phyloP scores from a whole-genome alignment of 1,284 basidiomycete species.

The Puccinia coronata region DNA sequence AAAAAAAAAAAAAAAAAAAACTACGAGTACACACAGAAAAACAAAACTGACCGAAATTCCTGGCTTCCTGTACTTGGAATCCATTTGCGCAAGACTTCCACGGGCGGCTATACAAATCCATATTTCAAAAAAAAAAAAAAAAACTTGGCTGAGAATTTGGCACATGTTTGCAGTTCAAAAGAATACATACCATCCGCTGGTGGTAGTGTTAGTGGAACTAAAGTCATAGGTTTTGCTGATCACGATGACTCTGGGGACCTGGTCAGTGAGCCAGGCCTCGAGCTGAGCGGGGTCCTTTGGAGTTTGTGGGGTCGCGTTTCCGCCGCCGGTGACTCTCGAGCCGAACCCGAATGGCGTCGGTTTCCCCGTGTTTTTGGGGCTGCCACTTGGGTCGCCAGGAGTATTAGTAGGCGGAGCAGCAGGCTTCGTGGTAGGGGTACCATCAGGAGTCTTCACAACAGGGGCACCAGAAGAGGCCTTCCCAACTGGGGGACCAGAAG shows the following conservation, averaged over 20 bases:
- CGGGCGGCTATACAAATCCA: neutral
- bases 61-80: neutral
- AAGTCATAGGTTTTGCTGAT: slow-evolving; percentile 39
- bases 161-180: neutral
- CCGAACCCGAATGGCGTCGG: neutral
- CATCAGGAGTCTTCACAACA: too few species aligned
- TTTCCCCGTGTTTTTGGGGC: neutral
- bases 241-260: slow-evolving; percentile 35
- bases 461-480: too few species aligned
- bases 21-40: too few species aligned
- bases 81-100: slow-evolving; percentile 17
- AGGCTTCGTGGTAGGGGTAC: too few species aligned
- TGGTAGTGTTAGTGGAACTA: neutral
- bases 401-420: too few species aligned
- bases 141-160: neutral
- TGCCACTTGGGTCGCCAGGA: too few species aligned
- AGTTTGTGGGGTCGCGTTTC: neutral
- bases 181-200: slow-evolving; percentile 21
- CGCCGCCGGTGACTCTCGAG: slow-evolving; percentile 25
- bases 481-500: too few species aligned
- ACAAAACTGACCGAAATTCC: neutral
- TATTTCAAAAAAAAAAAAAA: neutral
- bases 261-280: slow-evolving; percentile 24
- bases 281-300: slow-evolving; percentile 17
- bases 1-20: neutral